Evolutionary conservation across 2,329 filamentous ascomycete species (phyloP), one percentile per base, ranked within the genome.

Genomic region (Penicillium frequentans): DNA sequence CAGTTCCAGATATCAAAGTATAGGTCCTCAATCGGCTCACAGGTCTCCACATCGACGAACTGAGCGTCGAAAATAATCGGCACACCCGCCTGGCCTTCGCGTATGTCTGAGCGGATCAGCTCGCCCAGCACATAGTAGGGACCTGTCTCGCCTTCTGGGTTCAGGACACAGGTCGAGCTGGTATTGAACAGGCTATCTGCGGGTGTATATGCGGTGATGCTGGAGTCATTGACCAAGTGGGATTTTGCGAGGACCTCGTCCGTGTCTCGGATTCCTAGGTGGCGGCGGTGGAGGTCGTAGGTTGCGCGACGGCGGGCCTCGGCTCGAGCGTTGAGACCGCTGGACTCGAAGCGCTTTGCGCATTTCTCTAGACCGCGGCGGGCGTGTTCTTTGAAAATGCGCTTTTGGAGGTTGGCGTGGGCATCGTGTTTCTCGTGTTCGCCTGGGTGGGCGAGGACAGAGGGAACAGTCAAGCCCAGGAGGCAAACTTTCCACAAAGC

Each of bases 41-140:
- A 64, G 52, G 59, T 60, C 14, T 60, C 51, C 43, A 61, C 52
- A 29, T 64, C 57, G 27, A 64, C 66, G 44, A 77, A 68, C 52
- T 77, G 73, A 9, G 70, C 67, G 42, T 78, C 75, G 19, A 78
- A 58, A 29, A 70, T 65, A 27, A 79, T 54, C 6, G 71, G 68
- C 4, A 78, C 63, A 43, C 75, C 75, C 0, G 57, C 50, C 52
- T 78, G 60, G 19, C 58, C 66, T 26, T 78, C 74, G 3, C 56
- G 61, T 50, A 77, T 61, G 42, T 78, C 64, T 3, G 70, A 64
- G 21, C 75, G 70, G 44, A 77, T 65, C 23, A 70, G 62, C 54
- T 77, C 74, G 14, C 74, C 73, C 16, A 61, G 58, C 23, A 77
- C 70, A 49, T 68, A 84, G 72, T 81, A 84, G 10, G 81, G 81